Evolutionary conservation across 805 yeast species (phyloP).

Genomic region (Myxozyma kluyveri): DNA sequence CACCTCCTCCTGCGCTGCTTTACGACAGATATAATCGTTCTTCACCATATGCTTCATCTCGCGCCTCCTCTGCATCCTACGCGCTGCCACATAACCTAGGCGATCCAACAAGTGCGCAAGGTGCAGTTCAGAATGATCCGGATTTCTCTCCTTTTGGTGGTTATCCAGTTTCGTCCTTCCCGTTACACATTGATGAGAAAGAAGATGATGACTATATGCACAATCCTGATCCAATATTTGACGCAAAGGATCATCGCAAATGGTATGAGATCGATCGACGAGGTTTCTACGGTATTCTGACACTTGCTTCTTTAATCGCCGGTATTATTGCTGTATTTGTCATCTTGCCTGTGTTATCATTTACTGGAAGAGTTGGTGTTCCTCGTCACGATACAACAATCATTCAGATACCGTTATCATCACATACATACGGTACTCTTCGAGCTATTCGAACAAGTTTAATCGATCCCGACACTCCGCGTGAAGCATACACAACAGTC

Average conservation of each 20-base stretch:
- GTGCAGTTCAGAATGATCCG: slow-evolving; percentile 35
- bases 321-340: slow-evolving; percentile 71
- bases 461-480: slow-evolving; percentile 73
- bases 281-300: slow-evolving; percentile 38
- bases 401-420: slow-evolving; percentile 36
- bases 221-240: slow-evolving; percentile 93
- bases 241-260: slow-evolving; percentile 67
- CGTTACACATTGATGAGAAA: slow-evolving; percentile 84
- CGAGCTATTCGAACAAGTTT: slow-evolving; percentile 59
- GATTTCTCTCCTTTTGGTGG: slow-evolving; percentile 84
- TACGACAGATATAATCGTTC: slow-evolving; percentile 7
- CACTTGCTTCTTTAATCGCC: slow-evolving; percentile 51
- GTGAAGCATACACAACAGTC: slow-evolving; percentile 47
- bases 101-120: slow-evolving; percentile 20
- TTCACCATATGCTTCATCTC: slow-evolving; percentile 12
- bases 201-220: slow-evolving; percentile 94
- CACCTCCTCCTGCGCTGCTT: not conserved
- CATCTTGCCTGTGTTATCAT: slow-evolving; percentile 79
- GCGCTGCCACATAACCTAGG: slow-evolving; percentile 23
- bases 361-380: slow-evolving; percentile 50
- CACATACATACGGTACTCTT: slow-evolving; percentile 56
- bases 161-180: slow-evolving; percentile 89
- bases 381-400: slow-evolving; percentile 16
- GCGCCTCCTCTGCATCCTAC: slow-evolving; percentile 13
- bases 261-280: slow-evolving; percentile 41